Percentiles rank a stretch among this genome's conserved stretches.
Conservation (phyloP, 306 rosid species). For the Sicyos baderoa region DNA sequence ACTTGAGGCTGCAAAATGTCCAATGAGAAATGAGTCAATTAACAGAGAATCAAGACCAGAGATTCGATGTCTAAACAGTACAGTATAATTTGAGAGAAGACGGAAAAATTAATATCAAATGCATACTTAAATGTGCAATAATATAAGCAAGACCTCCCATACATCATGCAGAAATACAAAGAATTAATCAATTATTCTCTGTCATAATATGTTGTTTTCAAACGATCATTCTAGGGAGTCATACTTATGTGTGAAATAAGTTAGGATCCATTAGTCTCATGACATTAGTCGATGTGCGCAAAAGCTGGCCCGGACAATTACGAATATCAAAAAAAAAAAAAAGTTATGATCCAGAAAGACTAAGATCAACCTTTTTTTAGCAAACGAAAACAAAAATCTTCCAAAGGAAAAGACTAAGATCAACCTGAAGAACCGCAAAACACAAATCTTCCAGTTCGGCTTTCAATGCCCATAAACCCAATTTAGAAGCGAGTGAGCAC, state of each 20-base stretch:
- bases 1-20: constrained; percentile 65
- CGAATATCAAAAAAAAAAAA: too few relatives aligned
- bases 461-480: constrained; percentile 95
- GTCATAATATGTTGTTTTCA: not conserved
- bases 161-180: not conserved
- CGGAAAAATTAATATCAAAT: not conserved
- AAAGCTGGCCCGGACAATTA: too few relatives aligned
- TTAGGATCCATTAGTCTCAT: too few relatives aligned
- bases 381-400: too few relatives aligned
- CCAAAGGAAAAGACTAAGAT: too few relatives aligned
- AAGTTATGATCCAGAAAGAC: constrained; percentile 16
- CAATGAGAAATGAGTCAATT: constrained; percentile 19
- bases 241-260: constrained; percentile 3
- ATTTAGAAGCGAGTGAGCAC: constrained; percentile 94
- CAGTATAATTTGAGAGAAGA: not conserved
- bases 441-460: constrained; percentile 92
- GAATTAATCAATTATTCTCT: not conserved
- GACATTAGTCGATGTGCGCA: too few relatives aligned
- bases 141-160: not conserved
- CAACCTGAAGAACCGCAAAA: constrained; percentile 64
- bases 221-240: not conserved
- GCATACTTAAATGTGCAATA: not conserved
- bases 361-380: constrained; percentile 37
- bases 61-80: not conserved
- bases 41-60: not conserved